Evolutionary conservation across 2,329 filamentous ascomycete species (phyloP), one percentile per base, ranked within the genome.

Genomic region (Exophiala dermatitidis): DNA sequence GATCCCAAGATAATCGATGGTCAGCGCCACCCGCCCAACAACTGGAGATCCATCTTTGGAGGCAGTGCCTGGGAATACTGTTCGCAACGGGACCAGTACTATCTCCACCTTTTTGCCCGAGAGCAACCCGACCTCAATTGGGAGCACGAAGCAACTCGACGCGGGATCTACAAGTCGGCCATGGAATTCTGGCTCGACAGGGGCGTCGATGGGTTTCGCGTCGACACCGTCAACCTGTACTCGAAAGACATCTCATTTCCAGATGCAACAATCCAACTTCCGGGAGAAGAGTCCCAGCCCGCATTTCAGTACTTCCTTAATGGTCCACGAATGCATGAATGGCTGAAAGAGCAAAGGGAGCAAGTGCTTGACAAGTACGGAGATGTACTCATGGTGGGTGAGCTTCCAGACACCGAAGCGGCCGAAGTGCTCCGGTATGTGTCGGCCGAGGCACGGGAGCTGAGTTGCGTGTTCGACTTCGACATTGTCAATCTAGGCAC

Each of bases 101-200:
- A 86, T 63, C 77, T 89, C 0, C 82, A 85, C 58, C 74, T 90
- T 9, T 90, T 88, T 66, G 80, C 81, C 5, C 77, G 77, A 6
- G 79, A 85, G 58, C 86, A 90, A 66, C 86, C 87, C 0, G 87
- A 90, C 62, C 72, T 90, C 9, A 90, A 90, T 67, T 90, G 85
- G 85, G 84, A 89, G 64, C 85, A 83, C 52, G 71, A 74, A 0
- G 78, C 77, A 28, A 78, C 81, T 0, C 77, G 86, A 3, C 69
- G 76, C 33, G 85, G 84, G 3, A 80, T 88, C 26, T 86, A 87
- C 67, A 76, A 84, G 33, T 77, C 74, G 4, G 74, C 82, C 1
- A 85, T 89, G 77, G 76, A 78, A 44, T 90, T 89, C 65, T 90
- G 86, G 87, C 76, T 90, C 1, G 73, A 84, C 40, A 77, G 77